Base-by-base conservation (phyloP, 2,329 filamentous ascomycete species). In the Verticillium albo-atrum region DNA sequence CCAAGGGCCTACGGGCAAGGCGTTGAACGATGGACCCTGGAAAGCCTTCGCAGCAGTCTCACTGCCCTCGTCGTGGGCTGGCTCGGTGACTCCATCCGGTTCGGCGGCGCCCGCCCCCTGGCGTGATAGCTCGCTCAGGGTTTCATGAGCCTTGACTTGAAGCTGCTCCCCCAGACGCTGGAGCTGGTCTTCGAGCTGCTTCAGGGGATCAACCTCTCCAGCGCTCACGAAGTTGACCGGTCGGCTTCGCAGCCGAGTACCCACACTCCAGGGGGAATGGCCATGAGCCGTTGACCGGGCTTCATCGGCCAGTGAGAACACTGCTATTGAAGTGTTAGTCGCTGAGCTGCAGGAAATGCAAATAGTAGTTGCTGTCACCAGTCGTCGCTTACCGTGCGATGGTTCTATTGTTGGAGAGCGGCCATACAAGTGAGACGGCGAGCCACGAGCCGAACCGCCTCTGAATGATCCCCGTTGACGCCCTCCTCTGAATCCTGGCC, bases 201-300 rank as follows among this genome's bases (percentile, higher is more conserved):
- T 75, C 3, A 83, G 68, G 4, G 82, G 82, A 51, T 84, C 75
- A 54, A 77, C 77, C 50, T 75, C 66, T 5, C 83, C 83, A n/a
- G 78, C 78, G 61, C 82, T 85, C 54, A 84, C 71, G 59, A 86
- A 86, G 0, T 62, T 62, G 4, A 86, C 75, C 1, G 83, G 83
- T 50, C 74, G 76, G 51, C 75, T 71, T 58, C 83, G 75, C 10
- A 86, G 71, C 54, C 72, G 78, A 23, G 71, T 70, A 58, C 74
- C 75, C 32, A 67, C 64, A 17, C 70, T 72, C 74, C 73, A 77
- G n/a, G 65, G 64, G 0, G 73, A 74, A 34, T 74, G 73, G 55
- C 79, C 78, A 57, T 66, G 62, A 14, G 61, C 59, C 30, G 66
- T 69, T 58, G 60, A 64, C 17, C 65, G 64, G 30, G 65, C 65